Conservation (phyloP, 2,329 filamentous ascomycete genomes). For the Endoconidiophora laricicola region DNA sequence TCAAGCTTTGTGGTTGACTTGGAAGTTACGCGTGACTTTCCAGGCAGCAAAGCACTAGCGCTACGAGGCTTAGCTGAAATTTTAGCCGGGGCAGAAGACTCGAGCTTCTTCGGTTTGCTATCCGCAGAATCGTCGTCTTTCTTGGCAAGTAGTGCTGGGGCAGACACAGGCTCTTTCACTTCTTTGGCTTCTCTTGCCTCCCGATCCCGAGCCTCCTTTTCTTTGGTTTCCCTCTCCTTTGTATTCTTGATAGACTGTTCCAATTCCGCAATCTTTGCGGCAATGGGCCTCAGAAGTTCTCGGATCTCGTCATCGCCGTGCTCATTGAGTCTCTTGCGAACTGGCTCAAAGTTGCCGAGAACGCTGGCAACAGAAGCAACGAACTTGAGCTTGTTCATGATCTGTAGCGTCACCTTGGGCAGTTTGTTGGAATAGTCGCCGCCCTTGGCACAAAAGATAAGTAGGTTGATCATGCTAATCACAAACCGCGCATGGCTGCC, state of each 20-base stretch:
- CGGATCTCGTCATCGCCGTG: constrained; percentile 50
- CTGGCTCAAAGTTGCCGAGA: constrained; percentile 40
- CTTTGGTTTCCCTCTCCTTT: constrained; percentile 1
- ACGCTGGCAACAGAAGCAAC: constrained; percentile 33
- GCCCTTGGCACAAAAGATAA: constrained; percentile 37
- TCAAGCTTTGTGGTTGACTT: constrained; percentile 25
- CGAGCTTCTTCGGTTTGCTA: background rate
- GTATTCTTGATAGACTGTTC: constrained; percentile 27
- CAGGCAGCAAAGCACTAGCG: constrained; percentile 24
- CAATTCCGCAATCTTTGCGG: constrained; percentile 15
- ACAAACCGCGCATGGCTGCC: constrained; percentile 41
- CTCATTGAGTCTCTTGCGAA: constrained; percentile 45
- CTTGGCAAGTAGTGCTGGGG: background rate
- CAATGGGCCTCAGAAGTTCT: constrained; percentile 40
- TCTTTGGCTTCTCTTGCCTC: background rate
- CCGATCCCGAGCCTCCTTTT: constrained; percentile 15
- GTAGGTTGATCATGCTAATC: constrained; percentile 34
- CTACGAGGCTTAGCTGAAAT: constrained; percentile 19
- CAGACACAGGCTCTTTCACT: background rate
- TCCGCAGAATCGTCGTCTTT: background rate
- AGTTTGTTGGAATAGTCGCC: constrained; percentile 36
- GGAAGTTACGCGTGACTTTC: constrained; percentile 28
- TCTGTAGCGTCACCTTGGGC: constrained; percentile 37
- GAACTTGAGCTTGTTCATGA: constrained; percentile 47
- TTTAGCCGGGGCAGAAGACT: constrained; percentile 9